phyloP scores from a whole-genome alignment of 805 yeast genomes.

The Torulaspora franciscae region DNA sequence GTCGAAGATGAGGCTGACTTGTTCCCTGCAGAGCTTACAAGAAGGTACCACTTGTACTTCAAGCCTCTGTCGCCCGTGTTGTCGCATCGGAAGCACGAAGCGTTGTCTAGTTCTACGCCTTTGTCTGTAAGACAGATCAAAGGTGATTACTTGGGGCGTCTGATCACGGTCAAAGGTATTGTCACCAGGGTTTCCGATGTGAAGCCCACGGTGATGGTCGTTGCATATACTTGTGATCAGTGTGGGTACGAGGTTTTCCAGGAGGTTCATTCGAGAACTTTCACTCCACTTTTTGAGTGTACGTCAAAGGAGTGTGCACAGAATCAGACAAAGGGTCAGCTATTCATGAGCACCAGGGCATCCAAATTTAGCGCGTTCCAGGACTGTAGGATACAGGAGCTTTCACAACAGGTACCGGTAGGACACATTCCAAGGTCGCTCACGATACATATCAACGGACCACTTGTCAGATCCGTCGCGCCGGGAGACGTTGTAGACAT shows the following conservation, averaged over 20 bases:
- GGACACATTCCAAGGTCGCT: slow-evolving; percentile 94
- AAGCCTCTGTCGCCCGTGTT: slow-evolving; percentile 58
- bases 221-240: slow-evolving; percentile 94
- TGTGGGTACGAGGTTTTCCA: slow-evolving; percentile 97
- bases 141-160: slow-evolving; percentile 77
- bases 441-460: slow-evolving; percentile 85
- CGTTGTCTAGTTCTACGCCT: slow-evolving; percentile 43
- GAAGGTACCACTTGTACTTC: slow-evolving; percentile 84
- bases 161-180: slow-evolving; percentile 88
- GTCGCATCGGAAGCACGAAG: slow-evolving; percentile 29
- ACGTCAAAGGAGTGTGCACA: slow-evolving; percentile 71
- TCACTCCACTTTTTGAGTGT: slow-evolving; percentile 85
- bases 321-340: slow-evolving; percentile 80
- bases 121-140: slow-evolving; percentile 86
- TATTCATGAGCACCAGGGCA: slow-evolving; percentile 90
- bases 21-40: slow-evolving; percentile 81
- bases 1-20: slow-evolving; percentile 43
- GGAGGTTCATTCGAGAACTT: slow-evolving; percentile 79
- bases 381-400: slow-evolving; percentile 90
- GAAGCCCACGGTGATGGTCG: slow-evolving; percentile 84
- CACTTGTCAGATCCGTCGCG: slow-evolving; percentile 74
- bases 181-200: slow-evolving; percentile 95
- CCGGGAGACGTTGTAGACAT: slow-evolving; percentile 97
- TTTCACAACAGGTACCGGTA: slow-evolving; percentile 94
- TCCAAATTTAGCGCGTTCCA: slow-evolving; percentile 94